Conservation (phyloP, 2,329 filamentous ascomycete species). For the Arthrobotrys sinensis region DNA sequence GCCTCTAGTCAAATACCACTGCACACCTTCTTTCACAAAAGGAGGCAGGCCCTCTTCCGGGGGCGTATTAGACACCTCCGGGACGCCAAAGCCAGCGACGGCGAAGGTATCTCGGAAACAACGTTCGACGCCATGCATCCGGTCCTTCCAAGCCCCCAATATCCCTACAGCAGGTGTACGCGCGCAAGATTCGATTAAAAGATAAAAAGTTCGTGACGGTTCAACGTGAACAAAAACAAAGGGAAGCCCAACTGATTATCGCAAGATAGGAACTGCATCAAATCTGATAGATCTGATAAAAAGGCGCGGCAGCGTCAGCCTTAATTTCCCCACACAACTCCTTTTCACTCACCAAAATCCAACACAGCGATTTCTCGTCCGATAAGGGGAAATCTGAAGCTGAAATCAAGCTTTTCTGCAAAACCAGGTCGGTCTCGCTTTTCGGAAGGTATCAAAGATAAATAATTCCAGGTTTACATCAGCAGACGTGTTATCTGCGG, state of each 20-base stretch:
- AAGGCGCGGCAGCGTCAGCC: conserved; percentile 43
- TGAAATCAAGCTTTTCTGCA: conserved; percentile 54
- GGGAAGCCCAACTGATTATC: conserved; percentile 40
- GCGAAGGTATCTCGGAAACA: conserved; percentile 19
- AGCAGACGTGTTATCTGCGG: conserved; percentile 16
- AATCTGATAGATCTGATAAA: conserved; percentile 61
- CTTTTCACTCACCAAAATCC: conserved; percentile 56
- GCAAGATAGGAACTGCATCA: conserved; percentile 37
- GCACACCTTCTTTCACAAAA: conserved; percentile 15
- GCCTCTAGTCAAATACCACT: background rate
- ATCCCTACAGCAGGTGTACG: background rate
- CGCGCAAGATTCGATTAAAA: conserved; percentile 4
- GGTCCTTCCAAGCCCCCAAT: background rate
- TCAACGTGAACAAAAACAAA: conserved; percentile 26
- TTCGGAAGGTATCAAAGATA: conserved; percentile 55
- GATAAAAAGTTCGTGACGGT: conserved; percentile 18
- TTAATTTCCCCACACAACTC: conserved; percentile 59
- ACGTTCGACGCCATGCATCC: conserved; percentile 2
- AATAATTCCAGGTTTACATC: conserved; percentile 39
- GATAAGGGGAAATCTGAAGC: conserved; percentile 33
- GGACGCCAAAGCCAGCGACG: conserved; percentile 11
- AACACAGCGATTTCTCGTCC: conserved; percentile 44
- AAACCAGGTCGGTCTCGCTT: conserved; percentile 45
- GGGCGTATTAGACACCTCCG: conserved; percentile 30
- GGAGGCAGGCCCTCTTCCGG: conserved; percentile 34